A percentile compares a stretch with the other conserved stretches of the same genome.
Evolutionary conservation across 192 early-diverging fungal species (phyloP).

Genomic region (Dimargaris cristalligena): DNA sequence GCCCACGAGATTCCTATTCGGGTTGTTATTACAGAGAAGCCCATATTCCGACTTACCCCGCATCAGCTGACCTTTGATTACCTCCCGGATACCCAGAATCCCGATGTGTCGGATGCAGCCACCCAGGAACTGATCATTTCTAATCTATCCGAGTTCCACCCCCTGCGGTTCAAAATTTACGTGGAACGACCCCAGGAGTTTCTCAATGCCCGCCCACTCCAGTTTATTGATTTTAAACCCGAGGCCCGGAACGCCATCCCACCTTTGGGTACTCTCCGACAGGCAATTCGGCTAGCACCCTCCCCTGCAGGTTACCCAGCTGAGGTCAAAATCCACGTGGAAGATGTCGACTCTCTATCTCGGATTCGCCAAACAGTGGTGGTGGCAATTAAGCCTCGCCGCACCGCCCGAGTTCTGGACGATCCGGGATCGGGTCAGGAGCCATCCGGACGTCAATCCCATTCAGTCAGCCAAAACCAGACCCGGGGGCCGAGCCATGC

Average conservation of each 20-base stretch:
- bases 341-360: too few relatives aligned
- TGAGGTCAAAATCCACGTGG: neutral
- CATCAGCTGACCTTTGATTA: neutral
- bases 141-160: neutral
- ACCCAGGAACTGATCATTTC: neutral
- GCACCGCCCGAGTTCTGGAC: too few relatives aligned
- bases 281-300: neutral
- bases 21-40: neutral
- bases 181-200: neutral
- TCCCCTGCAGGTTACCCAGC: slow-evolving; percentile 7
- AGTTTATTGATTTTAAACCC: neutral
- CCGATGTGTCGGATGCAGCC: neutral
- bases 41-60: neutral
- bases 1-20: neutral
- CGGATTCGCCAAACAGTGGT: too few relatives aligned
- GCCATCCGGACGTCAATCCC: too few relatives aligned
- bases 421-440: too few relatives aligned
- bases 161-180: neutral
- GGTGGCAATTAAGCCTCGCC: too few relatives aligned
- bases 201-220: neutral
- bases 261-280: neutral
- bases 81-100: too few relatives aligned
- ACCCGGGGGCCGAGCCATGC: too few relatives aligned
- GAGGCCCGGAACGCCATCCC: neutral
- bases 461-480: too few relatives aligned